Percentiles rank a stretch among this genome's conserved stretches.
Conservation (phyloP, 2,329 filamentous ascomycete species). For the Colletotrichum eremochloae region DNA sequence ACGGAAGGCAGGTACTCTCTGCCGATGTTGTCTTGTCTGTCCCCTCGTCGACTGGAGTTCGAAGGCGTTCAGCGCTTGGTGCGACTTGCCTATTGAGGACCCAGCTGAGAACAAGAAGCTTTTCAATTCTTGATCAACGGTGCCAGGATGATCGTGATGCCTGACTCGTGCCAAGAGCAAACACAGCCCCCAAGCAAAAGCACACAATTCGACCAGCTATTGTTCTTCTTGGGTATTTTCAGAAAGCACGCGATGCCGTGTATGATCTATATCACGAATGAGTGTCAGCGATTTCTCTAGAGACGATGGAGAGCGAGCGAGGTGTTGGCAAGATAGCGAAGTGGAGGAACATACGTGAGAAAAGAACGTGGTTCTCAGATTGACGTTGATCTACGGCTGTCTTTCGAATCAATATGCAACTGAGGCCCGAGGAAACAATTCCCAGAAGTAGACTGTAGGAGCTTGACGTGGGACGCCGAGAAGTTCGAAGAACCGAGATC, state of each 20-base stretch:
- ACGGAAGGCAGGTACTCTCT: not conserved
- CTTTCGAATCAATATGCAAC: not conserved
- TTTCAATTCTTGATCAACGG: not conserved
- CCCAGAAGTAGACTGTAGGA: not conserved
- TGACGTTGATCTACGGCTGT: not conserved
- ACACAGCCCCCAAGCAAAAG: not conserved
- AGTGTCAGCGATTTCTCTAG: not conserved
- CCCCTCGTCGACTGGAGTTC: not conserved
- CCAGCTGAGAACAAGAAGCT: constrained; percentile 1
- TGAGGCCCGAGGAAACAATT: not conserved
- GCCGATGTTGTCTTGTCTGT: not conserved
- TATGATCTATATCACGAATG: not conserved
- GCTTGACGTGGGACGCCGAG: not conserved
- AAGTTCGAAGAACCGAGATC: not conserved
- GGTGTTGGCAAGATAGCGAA: not conserved
- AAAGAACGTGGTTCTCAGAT: not conserved
- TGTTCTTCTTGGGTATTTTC: not conserved
- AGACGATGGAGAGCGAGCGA: not conserved
- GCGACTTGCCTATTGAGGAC: not conserved
- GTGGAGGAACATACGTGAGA: not conserved
- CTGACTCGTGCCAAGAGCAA: not conserved
- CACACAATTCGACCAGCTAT: not conserved
- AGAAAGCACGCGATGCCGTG: not conserved
- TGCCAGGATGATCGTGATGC: not conserved
- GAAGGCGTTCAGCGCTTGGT: not conserved